Base-by-base conservation (phyloP, 2,329 filamentous ascomycete species). In the Myrmaecium sp. region DNA sequence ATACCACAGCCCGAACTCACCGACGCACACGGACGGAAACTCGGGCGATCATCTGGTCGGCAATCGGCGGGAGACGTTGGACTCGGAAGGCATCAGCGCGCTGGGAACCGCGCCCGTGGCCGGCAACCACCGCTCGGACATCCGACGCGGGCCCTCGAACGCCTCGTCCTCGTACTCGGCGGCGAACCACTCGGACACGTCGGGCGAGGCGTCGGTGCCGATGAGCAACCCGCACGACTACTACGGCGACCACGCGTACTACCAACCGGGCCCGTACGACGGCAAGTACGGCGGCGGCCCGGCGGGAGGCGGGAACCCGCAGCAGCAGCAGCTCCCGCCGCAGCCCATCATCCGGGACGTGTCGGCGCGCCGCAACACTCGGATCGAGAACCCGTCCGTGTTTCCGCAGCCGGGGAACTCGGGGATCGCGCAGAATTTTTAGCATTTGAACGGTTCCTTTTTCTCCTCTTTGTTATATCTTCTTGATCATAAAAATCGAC, bases 341-440 rank as follows among this genome's bases (percentile, higher is more conserved):
- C 75, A 79, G 43, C 83, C 89, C 2, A 69, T 98, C 27, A 94
- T 98, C 36, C 72, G 84, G 30, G 89, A 98, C 50, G 89, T 95
- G 37, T 76, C 78, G 36, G 89, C 89, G 15, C 66, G 89, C 39
- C 71, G 89, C 37, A 94, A 94, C 57, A 94, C 89, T 8, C 72
- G 84, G 34, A 95, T 98, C 44, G 84, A 95, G 57, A 92, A 77
- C 47, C 76, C 82, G 3, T 70, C 79, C 23, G 79, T 89, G 35
- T 91, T 80, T 43, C 84, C 86, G 7, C 81, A 91, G 46, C 83
- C 92, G 58, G 72, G 69, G 17, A 92, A 80, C 42, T 81, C 81
- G 20, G 89, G 89, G 32, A 94, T 98, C 43, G 80, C 89, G 17
- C 89, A 95, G 55, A 98, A 98, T 54, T 98, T 98, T 44, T 95